Percentiles rank a stretch among this genome's conserved stretches.
phyloP scores from a whole-genome alignment of 441 rosid species.

The Mallotus japonicus region DNA sequence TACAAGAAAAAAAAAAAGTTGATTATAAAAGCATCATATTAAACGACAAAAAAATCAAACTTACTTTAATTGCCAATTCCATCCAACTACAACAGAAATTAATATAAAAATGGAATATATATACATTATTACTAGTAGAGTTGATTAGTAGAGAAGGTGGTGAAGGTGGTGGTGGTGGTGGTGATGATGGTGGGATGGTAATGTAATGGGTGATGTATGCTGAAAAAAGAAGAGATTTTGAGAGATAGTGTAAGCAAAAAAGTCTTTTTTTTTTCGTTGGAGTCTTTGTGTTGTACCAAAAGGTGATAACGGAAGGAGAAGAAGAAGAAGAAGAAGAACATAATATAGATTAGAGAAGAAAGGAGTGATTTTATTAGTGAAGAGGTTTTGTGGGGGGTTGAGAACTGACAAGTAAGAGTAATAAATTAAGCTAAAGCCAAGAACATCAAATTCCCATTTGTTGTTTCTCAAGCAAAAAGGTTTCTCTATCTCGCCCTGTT shows the following conservation, averaged over 20 bases:
- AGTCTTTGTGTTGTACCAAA: not conserved
- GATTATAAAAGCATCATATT: not conserved
- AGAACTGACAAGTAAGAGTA: too few relatives aligned
- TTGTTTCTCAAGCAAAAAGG: constrained; percentile 27
- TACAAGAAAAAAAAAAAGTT: not conserved
- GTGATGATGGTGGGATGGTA: constrained; percentile 8
- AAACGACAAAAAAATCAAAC: constrained; percentile 31
- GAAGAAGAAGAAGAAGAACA: too few relatives aligned
- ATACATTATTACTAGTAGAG: not conserved
- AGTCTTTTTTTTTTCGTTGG: not conserved
- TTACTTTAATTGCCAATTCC: constrained; percentile 5
- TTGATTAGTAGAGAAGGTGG: too few relatives aligned
- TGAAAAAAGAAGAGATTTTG: constrained; percentile 4
- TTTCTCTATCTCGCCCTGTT: constrained; percentile 1
- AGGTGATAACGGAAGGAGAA: not conserved
- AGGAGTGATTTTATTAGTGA: not conserved
- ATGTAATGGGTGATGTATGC: constrained; percentile 12
- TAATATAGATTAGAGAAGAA: not conserved
- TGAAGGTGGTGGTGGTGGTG: not conserved
- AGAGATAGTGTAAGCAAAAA: not conserved
- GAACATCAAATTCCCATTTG: constrained; percentile 19
- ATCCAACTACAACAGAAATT: not conserved
- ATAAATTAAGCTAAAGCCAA: too few relatives aligned
- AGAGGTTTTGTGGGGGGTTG: too few relatives aligned
- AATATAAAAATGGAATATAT: not conserved